phyloP scores from a whole-genome alignment of 2,329 filamentous ascomycete genomes.

The Madurella fahalii region DNA sequence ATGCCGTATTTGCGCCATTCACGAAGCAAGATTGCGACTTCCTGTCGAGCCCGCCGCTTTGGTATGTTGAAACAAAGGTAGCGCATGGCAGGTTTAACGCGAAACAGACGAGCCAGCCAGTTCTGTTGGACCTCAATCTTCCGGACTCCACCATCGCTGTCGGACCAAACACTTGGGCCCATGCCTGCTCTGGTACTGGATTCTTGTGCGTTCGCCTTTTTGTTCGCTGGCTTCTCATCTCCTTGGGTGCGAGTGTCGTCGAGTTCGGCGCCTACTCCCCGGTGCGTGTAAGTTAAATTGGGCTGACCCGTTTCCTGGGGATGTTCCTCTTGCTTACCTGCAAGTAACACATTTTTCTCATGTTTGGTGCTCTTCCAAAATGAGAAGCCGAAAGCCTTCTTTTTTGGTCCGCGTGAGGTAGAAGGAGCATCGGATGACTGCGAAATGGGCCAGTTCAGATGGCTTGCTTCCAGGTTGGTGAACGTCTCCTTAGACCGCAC shows the following conservation, averaged over 20 bases:
- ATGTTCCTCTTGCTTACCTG: constrained; percentile 34
- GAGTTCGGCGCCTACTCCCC: constrained; percentile 30
- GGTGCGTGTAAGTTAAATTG: no score
- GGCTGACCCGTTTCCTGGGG: no score
- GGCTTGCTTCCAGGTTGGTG: neutral
- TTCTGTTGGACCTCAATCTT: constrained; percentile 69
- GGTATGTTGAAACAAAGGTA: constrained; percentile 72
- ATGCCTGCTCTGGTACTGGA: constrained; percentile 12
- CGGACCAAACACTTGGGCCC: constrained; percentile 30
- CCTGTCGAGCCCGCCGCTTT: constrained; percentile 69
- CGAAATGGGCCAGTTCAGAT: constrained; percentile 3
- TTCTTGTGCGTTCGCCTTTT: constrained; percentile 24
- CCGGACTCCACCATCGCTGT: constrained; percentile 40
- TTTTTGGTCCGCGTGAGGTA: constrained; percentile 29
- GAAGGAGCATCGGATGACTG: neutral
- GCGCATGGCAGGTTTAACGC: constrained; percentile 76
- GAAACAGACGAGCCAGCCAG: constrained; percentile 85
- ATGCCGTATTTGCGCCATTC: constrained; percentile 84
- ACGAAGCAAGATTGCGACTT: constrained; percentile 68
- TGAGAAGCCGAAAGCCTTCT: constrained; percentile 50
- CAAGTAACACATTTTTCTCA: constrained; percentile 41
- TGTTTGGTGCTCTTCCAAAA: constrained; percentile 52
- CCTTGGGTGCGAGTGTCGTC: constrained; percentile 30
- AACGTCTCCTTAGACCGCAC: constrained; percentile 13
- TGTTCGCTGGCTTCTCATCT: constrained; percentile 23